Percentiles rank a stretch among this genome's conserved stretches.
Evolutionary conservation across 371 early-diverging fungal species (phyloP).

Genomic region (Mortierella polycephala): DNA sequence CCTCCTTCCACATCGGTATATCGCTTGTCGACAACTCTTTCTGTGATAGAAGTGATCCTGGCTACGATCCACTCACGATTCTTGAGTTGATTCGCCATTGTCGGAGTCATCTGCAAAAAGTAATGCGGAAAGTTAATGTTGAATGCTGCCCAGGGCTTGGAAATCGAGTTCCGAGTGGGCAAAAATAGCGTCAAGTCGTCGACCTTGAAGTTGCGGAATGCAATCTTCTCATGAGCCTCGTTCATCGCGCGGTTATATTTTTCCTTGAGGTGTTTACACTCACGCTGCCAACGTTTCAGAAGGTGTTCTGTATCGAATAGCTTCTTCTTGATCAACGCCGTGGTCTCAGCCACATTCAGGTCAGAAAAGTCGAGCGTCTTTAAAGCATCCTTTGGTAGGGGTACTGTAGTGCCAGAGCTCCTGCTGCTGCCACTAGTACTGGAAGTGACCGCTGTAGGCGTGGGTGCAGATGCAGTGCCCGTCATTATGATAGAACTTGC

Average conservation of each 20-base stretch:
- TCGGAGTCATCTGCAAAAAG: slow-evolving; percentile 68
- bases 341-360: slow-evolving; percentile 26
- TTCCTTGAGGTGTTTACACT: slow-evolving; percentile 55
- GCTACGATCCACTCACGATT: slow-evolving; percentile 79
- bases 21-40: slow-evolving; percentile 58
- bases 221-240: slow-evolving; percentile 66
- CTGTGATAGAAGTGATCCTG: slow-evolving; percentile 69
- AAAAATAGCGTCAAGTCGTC: slow-evolving; percentile 80
- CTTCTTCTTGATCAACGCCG: slow-evolving; percentile 56
- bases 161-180: slow-evolving; percentile 76
- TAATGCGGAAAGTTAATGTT: slow-evolving; percentile 82
- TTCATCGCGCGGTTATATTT: slow-evolving; percentile 59
- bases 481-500: slow-evolving; percentile 9
- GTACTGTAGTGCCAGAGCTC: slow-evolving; percentile 38
- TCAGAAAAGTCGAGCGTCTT: slow-evolving; percentile 40
- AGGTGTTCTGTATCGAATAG: slow-evolving; percentile 61
- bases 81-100: slow-evolving; percentile 56
- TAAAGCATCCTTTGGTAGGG: slow-evolving; percentile 35
- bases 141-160: slow-evolving; percentile 86
- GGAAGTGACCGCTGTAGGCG: slow-evolving; percentile 8
- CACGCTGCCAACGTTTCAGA: slow-evolving; percentile 54
- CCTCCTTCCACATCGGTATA: slow-evolving; percentile 8
- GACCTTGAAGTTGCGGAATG: slow-evolving; percentile 75
- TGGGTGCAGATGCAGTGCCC: slow-evolving; percentile 1
- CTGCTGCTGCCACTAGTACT: slow-evolving; percentile 19